Base-by-base conservation (phyloP, 257 asterid species). In the Agastache rugosa region DNA sequence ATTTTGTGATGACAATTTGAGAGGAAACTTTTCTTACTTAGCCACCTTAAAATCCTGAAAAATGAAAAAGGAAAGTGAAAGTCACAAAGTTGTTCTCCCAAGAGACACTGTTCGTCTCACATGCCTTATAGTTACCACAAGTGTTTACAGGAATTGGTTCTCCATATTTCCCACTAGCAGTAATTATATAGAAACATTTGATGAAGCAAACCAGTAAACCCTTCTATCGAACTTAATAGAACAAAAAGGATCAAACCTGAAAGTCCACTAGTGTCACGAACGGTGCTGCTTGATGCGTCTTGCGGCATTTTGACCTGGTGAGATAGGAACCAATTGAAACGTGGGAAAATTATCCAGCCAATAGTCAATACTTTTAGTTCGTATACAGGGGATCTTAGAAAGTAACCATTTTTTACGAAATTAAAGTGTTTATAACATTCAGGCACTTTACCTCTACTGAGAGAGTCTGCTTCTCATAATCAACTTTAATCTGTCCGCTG, bases 251-350 rank as follows among this genome's bases (percentile, higher is more conserved):
- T 44, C 73, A 71, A 73, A 92, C 98, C 97, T 81, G 98, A 90
- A 78, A 93, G 96, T 73, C 97, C 98, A 85, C 96, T 87, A 34
- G 98, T 93, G 83, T 93, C 98, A 27, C 84, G 87, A 68, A 93
- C 90, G 9, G 87, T 63, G 82, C 84, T 88, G 74, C 83, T 88
- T 76, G 98, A 89, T 73, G 93, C 94, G 82, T 93, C 98, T 81
- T 93, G 98, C 64, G 98, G 98, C 98, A 93, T 93, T 78, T 83
- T 93, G 39, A 93, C 96, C 97, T 92, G 80, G 59, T 62, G 72
- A 76, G 31, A 58, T 61, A 35, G 27, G 64, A 75, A 39, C 5
- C 34, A 74, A 78, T 72, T 71, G 81, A 64, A 75, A 70, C 11
- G 56, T 45, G 65, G 76, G 39, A 72, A 72, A 50, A 79, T 37